Percentiles rank a stretch among this genome's conserved stretches.
Evolutionary conservation across 805 yeast genomes (phyloP).

Genomic region (Wickerhamomyces hampshirensis): DNA sequence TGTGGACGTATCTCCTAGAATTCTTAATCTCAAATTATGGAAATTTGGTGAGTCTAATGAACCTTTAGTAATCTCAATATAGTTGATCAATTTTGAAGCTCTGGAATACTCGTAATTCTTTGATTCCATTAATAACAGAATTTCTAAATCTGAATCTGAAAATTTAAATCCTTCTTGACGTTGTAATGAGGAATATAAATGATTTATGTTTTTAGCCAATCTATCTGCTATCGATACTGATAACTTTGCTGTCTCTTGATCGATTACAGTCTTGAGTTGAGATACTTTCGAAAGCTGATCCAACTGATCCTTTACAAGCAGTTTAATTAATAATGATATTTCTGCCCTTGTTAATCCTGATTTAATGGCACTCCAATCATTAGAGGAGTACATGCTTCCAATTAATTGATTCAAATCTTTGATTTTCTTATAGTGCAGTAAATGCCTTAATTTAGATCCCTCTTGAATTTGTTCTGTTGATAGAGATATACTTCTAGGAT

Average conservation of each 20-base stretch:
- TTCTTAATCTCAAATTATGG: conserved; percentile 15
- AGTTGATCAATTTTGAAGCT: conserved; percentile 9
- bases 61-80: conserved; percentile 1
- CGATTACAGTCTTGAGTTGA: conserved; percentile 3
- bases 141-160: conserved; percentile 7
- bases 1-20: conserved; percentile 17
- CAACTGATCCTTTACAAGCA: conserved; percentile 4
- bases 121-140: conserved; percentile 2
- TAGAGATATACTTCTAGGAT: background rate
- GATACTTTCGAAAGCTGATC: background rate
- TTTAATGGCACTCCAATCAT: conserved; percentile 3
- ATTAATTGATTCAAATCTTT: conserved; percentile 1
- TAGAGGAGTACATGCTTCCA: background rate
- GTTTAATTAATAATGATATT: conserved; percentile 8
- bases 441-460: conserved; percentile 3
- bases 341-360: conserved; percentile 9
- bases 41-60: conserved; percentile 9
- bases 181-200: conserved; percentile 3
- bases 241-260: conserved; percentile 1
- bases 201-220: background rate
- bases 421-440: conserved; percentile 3
- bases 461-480: conserved; percentile 2
- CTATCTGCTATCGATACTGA: background rate
- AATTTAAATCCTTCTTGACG: conserved; percentile 4
- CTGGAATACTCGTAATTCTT: conserved; percentile 4